Conservation (phyloP, 495 filamentous ascomycete species). For the Penicillium argentinense region DNA sequence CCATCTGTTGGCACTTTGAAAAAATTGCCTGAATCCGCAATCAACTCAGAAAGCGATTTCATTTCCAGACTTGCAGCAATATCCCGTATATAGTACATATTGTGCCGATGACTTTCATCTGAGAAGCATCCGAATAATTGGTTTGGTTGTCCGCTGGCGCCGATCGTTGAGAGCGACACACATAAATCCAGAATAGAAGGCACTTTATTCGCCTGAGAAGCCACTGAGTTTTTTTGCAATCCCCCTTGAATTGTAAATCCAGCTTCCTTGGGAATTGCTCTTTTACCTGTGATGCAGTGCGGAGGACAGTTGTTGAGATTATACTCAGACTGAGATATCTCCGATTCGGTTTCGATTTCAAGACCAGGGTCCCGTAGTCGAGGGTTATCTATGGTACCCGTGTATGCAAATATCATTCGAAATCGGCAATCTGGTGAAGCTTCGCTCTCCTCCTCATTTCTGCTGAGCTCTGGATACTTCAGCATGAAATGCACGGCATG, state of each 20-base stretch:
- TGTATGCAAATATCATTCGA: background rate
- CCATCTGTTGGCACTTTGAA: constrained; percentile 1
- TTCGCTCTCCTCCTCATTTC: background rate
- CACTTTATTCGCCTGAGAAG: background rate
- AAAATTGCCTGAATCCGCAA: background rate
- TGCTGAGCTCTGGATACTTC: background rate
- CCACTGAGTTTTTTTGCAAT: background rate
- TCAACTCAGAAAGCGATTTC: background rate
- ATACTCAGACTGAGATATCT: background rate
- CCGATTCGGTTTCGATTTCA: background rate
- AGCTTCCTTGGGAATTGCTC: background rate
- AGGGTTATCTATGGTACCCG: background rate
- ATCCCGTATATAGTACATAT: constrained; percentile 2
- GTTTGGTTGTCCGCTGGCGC: background rate
- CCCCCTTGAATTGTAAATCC: background rate
- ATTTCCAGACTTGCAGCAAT: background rate
- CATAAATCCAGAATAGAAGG: background rate
- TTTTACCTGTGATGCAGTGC: background rate
- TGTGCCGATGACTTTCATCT: constrained; percentile 6
- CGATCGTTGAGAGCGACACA: background rate
- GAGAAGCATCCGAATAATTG: constrained; percentile 1
- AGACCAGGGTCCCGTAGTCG: background rate
- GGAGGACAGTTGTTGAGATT: background rate
- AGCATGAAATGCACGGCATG: constrained; percentile 8
- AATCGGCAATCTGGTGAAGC: constrained; percentile 5